Evolutionary conservation across 1,284 basidiomycete species (phyloP), one percentile per base, ranked within the genome.

Genomic region (Marasmius tenuissimus): DNA sequence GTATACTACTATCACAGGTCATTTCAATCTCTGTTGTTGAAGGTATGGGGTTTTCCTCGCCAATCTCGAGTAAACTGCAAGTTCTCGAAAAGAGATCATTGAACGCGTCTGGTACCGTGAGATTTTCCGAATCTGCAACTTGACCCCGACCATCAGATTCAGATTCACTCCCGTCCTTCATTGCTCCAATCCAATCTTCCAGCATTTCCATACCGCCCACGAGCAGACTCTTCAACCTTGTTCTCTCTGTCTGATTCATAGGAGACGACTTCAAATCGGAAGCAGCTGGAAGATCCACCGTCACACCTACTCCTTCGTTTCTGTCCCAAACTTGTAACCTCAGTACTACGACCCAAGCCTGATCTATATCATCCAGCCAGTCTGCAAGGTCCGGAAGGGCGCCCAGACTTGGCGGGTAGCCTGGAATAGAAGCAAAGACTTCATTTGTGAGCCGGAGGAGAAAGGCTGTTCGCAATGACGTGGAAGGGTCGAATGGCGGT

Each of bases 371-470:
- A 67, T 85, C 83, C 18, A 92, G 74, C 78, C 85, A 88, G 60
- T 85, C 82, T 34, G 89, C 76, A 2, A 90, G 76, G 56, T 80
- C 75, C 35, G 75, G 76, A 8, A 91, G 74, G 18, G 76, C 73
- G 14, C 76, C 70, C 22, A 72, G 63, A 49, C 76, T 70, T 5
- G 81, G 78, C 2, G 74, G 70, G 68, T 92, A 92, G 4, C 88
- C 87, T 3, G 81, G 74, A 11, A 90, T 81, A 9, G 84, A 77
- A 59, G 71, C 74, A 65, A 92, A 75, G 16, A 84, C 77, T 54
- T 92, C 89, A 61, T 84, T 84, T 1, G 88, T 90, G n/a, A 91
- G 76, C 22, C 85, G 85, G 34, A 92, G 83, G 18, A 92, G 78
- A 62, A 86, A 83, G 1, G 84, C 78, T 5, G 78, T 85, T 8